Evolutionary conservation across 495 filamentous ascomycete genomes (phyloP), one percentile per base, ranked within the genome.

Genomic region (Glonium stellatum): DNA sequence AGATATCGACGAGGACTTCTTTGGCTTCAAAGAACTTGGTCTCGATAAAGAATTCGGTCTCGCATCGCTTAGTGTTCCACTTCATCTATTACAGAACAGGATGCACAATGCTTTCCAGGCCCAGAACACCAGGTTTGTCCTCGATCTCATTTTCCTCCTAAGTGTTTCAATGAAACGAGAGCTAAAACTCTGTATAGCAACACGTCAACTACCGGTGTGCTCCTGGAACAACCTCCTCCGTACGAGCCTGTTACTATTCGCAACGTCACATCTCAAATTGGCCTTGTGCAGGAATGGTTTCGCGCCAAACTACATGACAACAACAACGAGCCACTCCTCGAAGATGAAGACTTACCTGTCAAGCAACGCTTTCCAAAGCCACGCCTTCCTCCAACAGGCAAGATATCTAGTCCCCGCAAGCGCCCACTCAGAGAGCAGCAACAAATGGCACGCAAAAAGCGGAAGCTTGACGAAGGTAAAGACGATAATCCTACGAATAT

Each of bases 1-100:
- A 74, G 93, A 97, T 66, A 86, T 97, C 34, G 92, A 89, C 59
- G 93, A 97, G 73, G 93, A 99, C 75, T 99, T 96, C 80, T 97
- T 99, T 64, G 93, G 93, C 10, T 97, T 99, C 81, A 92, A 92
- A 71, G 92, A 95, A 63, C 80, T 97, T 36, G 93, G 93, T 18
- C 79, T 98, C 31, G 92, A 95, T 67, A 84, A 82, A 58, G 93
- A 98, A 69, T 85, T 97, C 69, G 89, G 90, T 13, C 78, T 92
- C 55, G 84, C 88, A 19, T 85, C 87, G 48, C 80, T 97, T 47
- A 92, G 88, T 37, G 93, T 99, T 35, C 93, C 93, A 19, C 79
- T 99, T 21, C 93, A 99, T 77, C 82, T 99, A 19, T 80, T 99
- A 18, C 92, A 97, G 69, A 92, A 89, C 56, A 82, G 91, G 66